Evolutionary conservation across 225 moss, liverwort and hornwort species (phyloP).

Genomic region (Physcomitrellopsis africana): DNA sequence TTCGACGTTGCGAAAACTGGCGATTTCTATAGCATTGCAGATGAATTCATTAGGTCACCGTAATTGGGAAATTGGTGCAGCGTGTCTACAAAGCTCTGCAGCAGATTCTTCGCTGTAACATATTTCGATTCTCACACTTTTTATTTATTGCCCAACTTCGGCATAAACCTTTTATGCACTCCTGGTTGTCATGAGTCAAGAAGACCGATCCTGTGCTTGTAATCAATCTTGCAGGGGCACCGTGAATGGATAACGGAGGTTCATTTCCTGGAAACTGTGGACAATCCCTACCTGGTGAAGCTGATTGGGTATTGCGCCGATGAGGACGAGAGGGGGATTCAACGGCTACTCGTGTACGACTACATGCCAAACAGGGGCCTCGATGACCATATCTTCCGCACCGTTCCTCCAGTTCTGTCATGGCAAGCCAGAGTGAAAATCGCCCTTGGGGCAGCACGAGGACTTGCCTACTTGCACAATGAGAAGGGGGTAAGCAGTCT

Average conservation of each 20-base stretch:
- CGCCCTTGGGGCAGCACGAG: constrained; percentile 58
- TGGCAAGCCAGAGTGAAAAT: constrained; percentile 51
- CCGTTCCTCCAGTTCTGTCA: constrained; percentile 28
- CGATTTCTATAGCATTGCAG: no score
- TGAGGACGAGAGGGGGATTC: constrained; percentile 61
- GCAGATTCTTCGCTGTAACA: background rate
- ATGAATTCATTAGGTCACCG: no score
- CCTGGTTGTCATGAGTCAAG: no score
- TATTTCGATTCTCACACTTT: no score
- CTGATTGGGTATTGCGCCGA: constrained; percentile 67
- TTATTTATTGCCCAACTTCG: no score
- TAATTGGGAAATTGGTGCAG: no score
- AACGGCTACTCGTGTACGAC: constrained; percentile 63
- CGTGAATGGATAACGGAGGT: constrained; percentile 70
- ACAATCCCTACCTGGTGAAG: constrained; percentile 57
- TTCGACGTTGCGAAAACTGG: no score
- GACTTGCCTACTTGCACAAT: constrained; percentile 72
- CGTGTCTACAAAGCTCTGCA: background rate
- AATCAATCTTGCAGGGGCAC: constrained; percentile 44
- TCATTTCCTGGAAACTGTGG: constrained; percentile 54
- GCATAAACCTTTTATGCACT: no score
- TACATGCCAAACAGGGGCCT: constrained; percentile 57
- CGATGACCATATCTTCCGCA: constrained; percentile 55
- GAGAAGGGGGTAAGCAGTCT: constrained; percentile 47
- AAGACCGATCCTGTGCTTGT: no score